phyloP scores from a whole-genome alignment of 2,329 filamentous ascomycete genomes.

The Diaporthe ilicicola region DNA sequence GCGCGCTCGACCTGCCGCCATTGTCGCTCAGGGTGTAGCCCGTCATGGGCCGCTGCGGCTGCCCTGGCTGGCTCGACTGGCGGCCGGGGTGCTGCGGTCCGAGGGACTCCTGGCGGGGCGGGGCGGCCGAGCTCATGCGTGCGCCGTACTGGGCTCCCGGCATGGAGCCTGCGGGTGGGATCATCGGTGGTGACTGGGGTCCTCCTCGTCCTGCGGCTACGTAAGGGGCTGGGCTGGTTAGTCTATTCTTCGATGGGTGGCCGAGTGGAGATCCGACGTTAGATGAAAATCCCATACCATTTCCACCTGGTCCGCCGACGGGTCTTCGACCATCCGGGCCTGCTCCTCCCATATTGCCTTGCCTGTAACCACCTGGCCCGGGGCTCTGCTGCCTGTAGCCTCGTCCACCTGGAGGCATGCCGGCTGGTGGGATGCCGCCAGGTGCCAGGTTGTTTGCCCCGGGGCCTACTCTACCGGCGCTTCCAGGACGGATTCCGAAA shows the following conservation, averaged over 20 bases:
- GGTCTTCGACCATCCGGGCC: slow-evolving; percentile 24
- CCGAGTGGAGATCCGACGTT: slow-evolving; percentile 38
- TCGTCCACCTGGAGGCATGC: slow-evolving; percentile 43
- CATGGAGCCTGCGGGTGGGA: slow-evolving; percentile 32
- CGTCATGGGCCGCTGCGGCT: slow-evolving; percentile 14
- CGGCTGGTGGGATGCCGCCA: slow-evolving; percentile 27
- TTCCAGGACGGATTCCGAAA: slow-evolving; percentile 62
- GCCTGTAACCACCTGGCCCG: slow-evolving; percentile 39
- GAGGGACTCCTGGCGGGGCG: slow-evolving; percentile 24
- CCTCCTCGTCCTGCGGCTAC: slow-evolving; percentile 33
- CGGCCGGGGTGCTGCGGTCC: slow-evolving; percentile 3
- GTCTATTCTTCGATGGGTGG: slow-evolving; percentile 47
- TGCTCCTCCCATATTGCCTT: slow-evolving; percentile 34
- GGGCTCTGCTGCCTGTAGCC: slow-evolving; percentile 53
- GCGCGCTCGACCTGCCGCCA: slow-evolving; percentile 47
- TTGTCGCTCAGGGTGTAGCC: slow-evolving; percentile 22
- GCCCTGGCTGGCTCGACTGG: slow-evolving; percentile 27
- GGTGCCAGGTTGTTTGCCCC: slow-evolving; percentile 32
- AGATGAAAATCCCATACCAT: slow-evolving; percentile 26
- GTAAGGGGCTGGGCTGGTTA: slow-evolving; percentile 48
- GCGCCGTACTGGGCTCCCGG: slow-evolving; percentile 36
- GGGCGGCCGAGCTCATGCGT: background rate
- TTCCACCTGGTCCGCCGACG: slow-evolving; percentile 30
- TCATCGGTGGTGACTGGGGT: slow-evolving; percentile 36
- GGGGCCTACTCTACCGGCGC: slow-evolving; percentile 37